Evolutionary conservation across 83 land plant species (phyloP).

Genomic region (Picea abies): DNA sequence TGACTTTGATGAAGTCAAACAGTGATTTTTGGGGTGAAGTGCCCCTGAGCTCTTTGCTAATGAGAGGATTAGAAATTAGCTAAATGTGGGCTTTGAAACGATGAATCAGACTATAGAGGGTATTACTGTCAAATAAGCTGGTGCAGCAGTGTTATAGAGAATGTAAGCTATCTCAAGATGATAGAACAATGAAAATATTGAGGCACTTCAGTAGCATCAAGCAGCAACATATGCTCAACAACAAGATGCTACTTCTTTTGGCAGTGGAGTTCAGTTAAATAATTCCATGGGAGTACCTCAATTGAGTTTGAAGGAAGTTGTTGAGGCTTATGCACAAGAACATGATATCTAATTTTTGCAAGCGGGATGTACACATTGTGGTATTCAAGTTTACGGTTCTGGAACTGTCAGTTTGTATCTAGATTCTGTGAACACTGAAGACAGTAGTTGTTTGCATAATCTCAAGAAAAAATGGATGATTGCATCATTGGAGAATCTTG

Average conservation of each 20-base stretch:
- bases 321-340: too few relatives aligned
- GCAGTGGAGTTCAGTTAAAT: slow-evolving; percentile 11
- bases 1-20: slow-evolving; percentile 76
- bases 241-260: slow-evolving; percentile 27
- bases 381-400: too few relatives aligned
- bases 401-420: too few relatives aligned
- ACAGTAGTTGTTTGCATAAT: too few relatives aligned
- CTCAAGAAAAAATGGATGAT: too few relatives aligned
- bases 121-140: slow-evolving; percentile 70
- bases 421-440: too few relatives aligned
- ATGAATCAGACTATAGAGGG: slow-evolving; percentile 88
- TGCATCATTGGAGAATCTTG: too few relatives aligned
- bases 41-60: slow-evolving; percentile 76
- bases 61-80: slow-evolving; percentile 70
- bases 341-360: too few relatives aligned
- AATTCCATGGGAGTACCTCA: slow-evolving; percentile 9
- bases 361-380: too few relatives aligned
- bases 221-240: slow-evolving; percentile 51
- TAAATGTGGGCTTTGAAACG: slow-evolving; percentile 79
- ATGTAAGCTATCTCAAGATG: slow-evolving; percentile 71
- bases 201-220: slow-evolving; percentile 57
- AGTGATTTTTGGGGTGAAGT: slow-evolving; percentile 82
- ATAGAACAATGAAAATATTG: slow-evolving; percentile 77
- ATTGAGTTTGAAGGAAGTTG: too few relatives aligned
- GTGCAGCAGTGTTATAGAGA: slow-evolving; percentile 50